These are phyloP conservation scores for Trichoderma citrinoviride DNA, from an alignment of 2,329 filamentous ascomycete species.

Conservation along the genomic window DNA sequence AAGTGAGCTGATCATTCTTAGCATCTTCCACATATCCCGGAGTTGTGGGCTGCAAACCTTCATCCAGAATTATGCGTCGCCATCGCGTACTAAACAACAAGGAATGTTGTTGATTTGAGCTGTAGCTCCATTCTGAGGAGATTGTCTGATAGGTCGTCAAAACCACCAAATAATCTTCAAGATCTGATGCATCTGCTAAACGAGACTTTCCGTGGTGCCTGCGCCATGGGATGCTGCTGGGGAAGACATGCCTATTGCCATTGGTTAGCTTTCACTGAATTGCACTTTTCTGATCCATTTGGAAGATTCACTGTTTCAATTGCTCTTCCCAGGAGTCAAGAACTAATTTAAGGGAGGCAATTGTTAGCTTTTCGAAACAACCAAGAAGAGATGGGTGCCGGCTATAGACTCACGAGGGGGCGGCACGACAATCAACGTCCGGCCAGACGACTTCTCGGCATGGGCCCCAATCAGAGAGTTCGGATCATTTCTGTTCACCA, in stretches of 20 bases:
- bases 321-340: slow-evolving; percentile 14
- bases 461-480: background rate
- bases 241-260: slow-evolving; percentile 28
- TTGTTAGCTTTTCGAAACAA: background rate
- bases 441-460: background rate
- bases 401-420: slow-evolving; percentile 6
- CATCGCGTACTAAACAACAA: slow-evolving; percentile 38
- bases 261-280: background rate
- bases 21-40: background rate
- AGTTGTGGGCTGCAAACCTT: background rate
- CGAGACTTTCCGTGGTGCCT: slow-evolving; percentile 34
- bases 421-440: slow-evolving; percentile 6
- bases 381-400: accelerated
- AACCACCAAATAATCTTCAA: slow-evolving; percentile 29
- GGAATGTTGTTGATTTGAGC: background rate
- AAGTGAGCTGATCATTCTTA: slow-evolving; percentile 37
- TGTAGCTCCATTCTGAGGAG: slow-evolving; percentile 36
- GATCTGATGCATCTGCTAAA: slow-evolving; percentile 16
- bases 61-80: slow-evolving; percentile 29
- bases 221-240: slow-evolving; percentile 22
- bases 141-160: slow-evolving; percentile 45
- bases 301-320: background rate
- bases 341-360: background rate
- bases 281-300: background rate
- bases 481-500: background rate